These are phyloP conservation scores for Tolypocladium ophioglossoides DNA, from an alignment of 2,329 filamentous ascomycete genomes.

Conservation along the genomic window DNA sequence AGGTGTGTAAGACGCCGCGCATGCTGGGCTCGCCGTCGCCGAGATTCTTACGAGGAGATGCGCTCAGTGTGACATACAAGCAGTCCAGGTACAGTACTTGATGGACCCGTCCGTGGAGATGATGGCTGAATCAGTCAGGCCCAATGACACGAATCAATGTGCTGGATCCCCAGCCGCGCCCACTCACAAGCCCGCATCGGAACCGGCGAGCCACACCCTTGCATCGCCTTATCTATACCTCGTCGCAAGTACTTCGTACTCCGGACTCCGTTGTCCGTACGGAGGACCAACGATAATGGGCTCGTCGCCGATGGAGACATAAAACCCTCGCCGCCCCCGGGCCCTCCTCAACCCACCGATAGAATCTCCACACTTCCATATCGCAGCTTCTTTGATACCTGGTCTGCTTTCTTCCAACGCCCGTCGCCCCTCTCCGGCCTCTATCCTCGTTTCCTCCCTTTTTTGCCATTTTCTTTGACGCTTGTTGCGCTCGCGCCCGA, in stretches of 20 bases:
- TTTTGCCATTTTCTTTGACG: background rate
- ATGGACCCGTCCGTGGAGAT: background rate
- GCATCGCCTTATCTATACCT: slow-evolving; percentile 5
- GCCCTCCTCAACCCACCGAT: background rate
- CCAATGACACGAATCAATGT: slow-evolving; percentile 1
- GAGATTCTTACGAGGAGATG: too few species aligned
- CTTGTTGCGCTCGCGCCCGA: slow-evolving; percentile 1
- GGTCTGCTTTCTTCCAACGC: background rate
- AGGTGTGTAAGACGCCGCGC: background rate
- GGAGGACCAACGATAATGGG: too few species aligned
- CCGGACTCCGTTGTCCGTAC: too few species aligned
- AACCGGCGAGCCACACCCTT: slow-evolving; percentile 4
- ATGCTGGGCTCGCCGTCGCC: background rate
- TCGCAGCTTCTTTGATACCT: slow-evolving; percentile 1
- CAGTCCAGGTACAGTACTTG: background rate
- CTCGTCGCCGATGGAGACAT: slow-evolving; percentile 6
- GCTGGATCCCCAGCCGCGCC: background rate
- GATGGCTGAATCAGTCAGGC: background rate
- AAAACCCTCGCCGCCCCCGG: slow-evolving; percentile 11
- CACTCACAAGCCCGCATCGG: background rate
- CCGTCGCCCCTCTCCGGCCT: background rate
- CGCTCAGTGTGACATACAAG: background rate
- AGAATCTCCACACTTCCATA: slow-evolving; percentile 1
- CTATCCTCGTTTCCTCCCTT: background rate
- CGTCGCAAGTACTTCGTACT: background rate